These are phyloP conservation scores for Agaricus blazei DNA, from an alignment of 768 basidiomycete species.

Conservation along the genomic window DNA sequence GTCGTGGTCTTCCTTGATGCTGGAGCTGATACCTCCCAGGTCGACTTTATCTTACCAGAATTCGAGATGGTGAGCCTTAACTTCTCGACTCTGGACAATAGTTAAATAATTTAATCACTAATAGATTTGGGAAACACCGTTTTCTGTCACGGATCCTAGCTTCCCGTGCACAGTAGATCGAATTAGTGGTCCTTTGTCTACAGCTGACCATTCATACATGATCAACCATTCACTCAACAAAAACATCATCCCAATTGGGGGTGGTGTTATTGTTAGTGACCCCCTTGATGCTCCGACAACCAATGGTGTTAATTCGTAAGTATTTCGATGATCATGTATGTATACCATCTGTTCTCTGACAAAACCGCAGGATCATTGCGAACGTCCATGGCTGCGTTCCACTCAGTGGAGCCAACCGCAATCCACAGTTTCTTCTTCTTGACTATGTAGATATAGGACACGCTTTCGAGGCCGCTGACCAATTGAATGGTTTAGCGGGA, in stretches of 20 bases:
- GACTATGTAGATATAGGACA: constrained; percentile 49
- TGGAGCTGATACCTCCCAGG: constrained; percentile 33
- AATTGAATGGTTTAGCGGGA: constrained; percentile 36
- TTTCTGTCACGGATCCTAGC: constrained; percentile 38
- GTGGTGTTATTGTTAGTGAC: constrained; percentile 34
- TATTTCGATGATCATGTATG: constrained; percentile 1
- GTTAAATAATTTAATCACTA: not conserved
- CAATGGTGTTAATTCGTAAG: constrained; percentile 34
- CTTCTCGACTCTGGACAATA: not conserved
- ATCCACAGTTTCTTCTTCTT: constrained; percentile 49
- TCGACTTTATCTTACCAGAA: constrained; percentile 51
- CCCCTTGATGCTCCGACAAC: constrained; percentile 30
- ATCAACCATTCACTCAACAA: constrained; percentile 56
- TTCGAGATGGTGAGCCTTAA: constrained; percentile 42
- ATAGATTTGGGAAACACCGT: constrained; percentile 57
- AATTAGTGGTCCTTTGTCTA: constrained; percentile 40
- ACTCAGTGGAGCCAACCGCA: constrained; percentile 33
- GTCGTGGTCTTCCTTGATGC: constrained; percentile 61
- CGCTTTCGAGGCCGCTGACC: constrained; percentile 35
- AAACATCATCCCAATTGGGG: constrained; percentile 32
- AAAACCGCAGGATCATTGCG: constrained; percentile 26
- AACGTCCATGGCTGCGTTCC: constrained; percentile 39
- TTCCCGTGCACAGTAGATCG: constrained; percentile 55
- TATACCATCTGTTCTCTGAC: not conserved
- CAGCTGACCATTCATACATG: constrained; percentile 49